Evolutionary conservation across 257 asterid species (phyloP), one percentile per base, ranked within the genome.

Genomic region (Solanum corneliomulleri): DNA sequence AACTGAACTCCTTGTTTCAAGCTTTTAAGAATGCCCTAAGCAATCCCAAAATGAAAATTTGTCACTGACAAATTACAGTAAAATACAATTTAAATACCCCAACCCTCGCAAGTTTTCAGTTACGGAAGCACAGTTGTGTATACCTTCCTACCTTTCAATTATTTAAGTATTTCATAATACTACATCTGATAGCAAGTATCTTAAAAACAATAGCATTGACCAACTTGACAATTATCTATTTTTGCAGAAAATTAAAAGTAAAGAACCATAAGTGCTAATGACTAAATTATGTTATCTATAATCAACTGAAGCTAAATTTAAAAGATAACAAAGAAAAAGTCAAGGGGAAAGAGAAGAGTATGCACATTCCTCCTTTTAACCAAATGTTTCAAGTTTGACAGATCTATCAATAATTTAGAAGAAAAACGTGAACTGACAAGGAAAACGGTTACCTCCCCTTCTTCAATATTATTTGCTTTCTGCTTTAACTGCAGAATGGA

Each of bases 401-500:
- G 41, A 78, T 45, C 42, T 78, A 45, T 9, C 41, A 81, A 18
- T 10, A 11, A 27, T 29, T 80, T 41, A 18, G 68, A 83, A 85
- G 86, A 84, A 56, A 69, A 83, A 78, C 58, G 3, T 37, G 10
- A 77, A 29, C 42, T 47, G 66, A 86, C 84, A 84, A 25, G 78
- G 78, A 42, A 8, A 77, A 87, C 12, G 72, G 72, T 88, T 89
- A 95, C 99, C 98, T 96, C 98, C 89, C 90, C 98, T 82, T 91
- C 95, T 60, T 93, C 96, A 88, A 95, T 90, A 89, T 86, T 90
- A 91, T 88, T 72, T 41, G 99, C 93, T 88, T 92, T 95, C 92
- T 93, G 94, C 93, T 96, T 97, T 84, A 97, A 91, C 94, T 93
- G 98, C 87, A 97, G 88, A 92, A 97, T 91, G 58, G 98, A 93